Conservation (phyloP, 148 eudicot species). For the Rhododendron griersonianum region DNA sequence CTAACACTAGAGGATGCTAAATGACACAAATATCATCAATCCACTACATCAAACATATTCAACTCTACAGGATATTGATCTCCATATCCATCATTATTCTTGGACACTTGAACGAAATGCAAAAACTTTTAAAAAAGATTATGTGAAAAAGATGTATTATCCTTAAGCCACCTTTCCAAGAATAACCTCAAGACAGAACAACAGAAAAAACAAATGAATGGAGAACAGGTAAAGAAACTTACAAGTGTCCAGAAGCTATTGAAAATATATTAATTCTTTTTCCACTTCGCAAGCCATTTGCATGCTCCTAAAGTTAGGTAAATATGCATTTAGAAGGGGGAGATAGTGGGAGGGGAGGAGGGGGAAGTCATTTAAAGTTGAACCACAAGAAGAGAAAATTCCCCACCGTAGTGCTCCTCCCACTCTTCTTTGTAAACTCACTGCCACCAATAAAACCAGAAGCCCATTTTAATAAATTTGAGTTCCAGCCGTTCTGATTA, state of each 20-base stretch:
- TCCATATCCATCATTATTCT: neutral
- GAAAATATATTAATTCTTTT: slow-evolving; percentile 85
- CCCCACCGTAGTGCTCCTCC: slow-evolving; percentile 53
- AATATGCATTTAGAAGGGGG: neutral
- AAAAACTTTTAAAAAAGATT: neutral
- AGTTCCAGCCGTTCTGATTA: slow-evolving; percentile 65
- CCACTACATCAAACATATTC: neutral
- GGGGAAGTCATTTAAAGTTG: neutral
- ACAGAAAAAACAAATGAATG: neutral
- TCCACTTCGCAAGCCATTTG: slow-evolving; percentile 57
- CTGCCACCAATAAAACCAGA: slow-evolving; percentile 81
- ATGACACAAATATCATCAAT: neutral
- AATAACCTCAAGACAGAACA: neutral
- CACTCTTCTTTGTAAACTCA: slow-evolving; percentile 49
- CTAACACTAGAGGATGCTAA: neutral
- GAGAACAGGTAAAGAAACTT: slow-evolving; percentile 28
- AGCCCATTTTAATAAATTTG: slow-evolving; percentile 88
- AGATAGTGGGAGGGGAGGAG: neutral
- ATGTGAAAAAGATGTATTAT: too few relatives aligned
- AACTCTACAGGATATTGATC: neutral
- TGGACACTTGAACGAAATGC: neutral
- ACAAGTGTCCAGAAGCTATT: slow-evolving; percentile 97
- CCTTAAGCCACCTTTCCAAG: neutral
- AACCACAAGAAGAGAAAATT: slow-evolving; percentile 4
- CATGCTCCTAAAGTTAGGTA: slow-evolving; percentile 37